Percentiles rank a stretch among this genome's conserved stretches.
These are phyloP conservation scores for Posidonia australis DNA, from an alignment of 106 monocot species.

Conservation along the genomic window DNA sequence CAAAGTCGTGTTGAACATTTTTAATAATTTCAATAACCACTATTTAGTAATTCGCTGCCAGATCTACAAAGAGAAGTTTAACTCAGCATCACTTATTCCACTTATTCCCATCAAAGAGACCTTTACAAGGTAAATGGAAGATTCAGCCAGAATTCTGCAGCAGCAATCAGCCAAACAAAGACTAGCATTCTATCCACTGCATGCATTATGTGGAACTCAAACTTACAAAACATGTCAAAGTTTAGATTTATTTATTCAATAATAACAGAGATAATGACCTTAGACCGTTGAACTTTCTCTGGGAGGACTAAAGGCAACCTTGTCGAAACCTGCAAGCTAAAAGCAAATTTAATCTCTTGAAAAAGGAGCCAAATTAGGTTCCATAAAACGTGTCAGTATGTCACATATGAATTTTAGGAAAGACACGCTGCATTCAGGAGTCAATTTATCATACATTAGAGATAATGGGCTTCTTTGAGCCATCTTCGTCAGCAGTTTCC, in stretches of 20 bases:
- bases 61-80: no score
- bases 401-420: not conserved
- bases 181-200: no score
- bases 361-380: not conserved
- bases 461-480: constrained; percentile 26
- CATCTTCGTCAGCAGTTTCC: constrained; percentile 35
- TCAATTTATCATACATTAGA: constrained; percentile 37
- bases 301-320: constrained; percentile 62
- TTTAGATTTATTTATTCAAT: not conserved
- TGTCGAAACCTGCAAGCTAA: constrained; percentile 50
- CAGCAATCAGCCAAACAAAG: no score
- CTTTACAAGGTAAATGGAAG: no score
- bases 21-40: no score
- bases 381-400: not conserved
- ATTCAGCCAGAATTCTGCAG: no score
- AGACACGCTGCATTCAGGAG: not conserved
- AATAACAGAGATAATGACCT: constrained; percentile 31
- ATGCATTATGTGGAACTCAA: not conserved
- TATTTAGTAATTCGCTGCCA: no score
- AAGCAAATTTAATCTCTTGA: constrained; percentile 8
- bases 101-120: no score
- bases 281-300: constrained; percentile 89
- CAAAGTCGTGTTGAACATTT: no score
- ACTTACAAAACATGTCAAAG: not conserved
- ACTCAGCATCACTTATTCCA: no score